A percentile compares a stretch with the other conserved stretches of the same genome.
phyloP scores from a whole-genome alignment of 2,329 filamentous ascomycete species.

The Venturia pyrina region DNA sequence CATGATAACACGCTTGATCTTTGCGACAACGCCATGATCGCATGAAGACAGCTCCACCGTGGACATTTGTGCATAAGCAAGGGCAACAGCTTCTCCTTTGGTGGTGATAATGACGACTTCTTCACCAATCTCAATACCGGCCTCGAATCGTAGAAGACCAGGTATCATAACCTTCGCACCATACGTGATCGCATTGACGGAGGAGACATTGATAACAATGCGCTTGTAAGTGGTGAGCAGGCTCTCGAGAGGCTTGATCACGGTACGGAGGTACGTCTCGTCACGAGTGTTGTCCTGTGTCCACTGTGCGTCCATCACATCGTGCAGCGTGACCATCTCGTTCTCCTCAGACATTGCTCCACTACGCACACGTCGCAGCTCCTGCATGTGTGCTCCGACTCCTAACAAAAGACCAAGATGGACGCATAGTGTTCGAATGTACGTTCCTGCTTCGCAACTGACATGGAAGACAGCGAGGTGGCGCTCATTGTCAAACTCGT shows the following conservation, averaged over 20 bases:
- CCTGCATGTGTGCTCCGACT: conserved; percentile 96
- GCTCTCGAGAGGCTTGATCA: conserved; percentile 88
- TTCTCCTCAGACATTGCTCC: conserved; percentile 91
- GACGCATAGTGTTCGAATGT: conserved; percentile 96
- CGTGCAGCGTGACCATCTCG: conserved; percentile 82
- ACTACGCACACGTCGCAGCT: conserved; percentile 84
- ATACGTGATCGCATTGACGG: conserved; percentile 96
- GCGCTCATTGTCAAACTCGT: conserved; percentile 95
- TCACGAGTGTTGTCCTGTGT: conserved; percentile 91
- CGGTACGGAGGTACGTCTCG: conserved; percentile 80
- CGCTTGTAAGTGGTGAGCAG: conserved; percentile 91
- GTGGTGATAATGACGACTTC: conserved; percentile 98
- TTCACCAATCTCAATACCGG: conserved; percentile 85
- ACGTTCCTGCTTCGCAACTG: conserved; percentile 95
- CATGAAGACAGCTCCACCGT: conserved; percentile 94
- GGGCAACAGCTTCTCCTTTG: conserved; percentile 95
- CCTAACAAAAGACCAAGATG: conserved; percentile 70
- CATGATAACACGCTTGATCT: conserved; percentile 99
- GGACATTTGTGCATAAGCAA: conserved; percentile 96
- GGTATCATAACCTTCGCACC: conserved; percentile 99
- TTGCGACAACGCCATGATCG: conserved; percentile 94
- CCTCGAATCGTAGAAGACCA: conserved; percentile 70
- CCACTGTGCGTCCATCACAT: conserved; percentile 94
- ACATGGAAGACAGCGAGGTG: conserved; percentile 99
- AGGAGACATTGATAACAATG: conserved; percentile 93